Percentiles rank a stretch among this genome's conserved stretches.
phyloP scores from a whole-genome alignment of 352 stramenopile species.

The Phytophthora sansomeana region DNA sequence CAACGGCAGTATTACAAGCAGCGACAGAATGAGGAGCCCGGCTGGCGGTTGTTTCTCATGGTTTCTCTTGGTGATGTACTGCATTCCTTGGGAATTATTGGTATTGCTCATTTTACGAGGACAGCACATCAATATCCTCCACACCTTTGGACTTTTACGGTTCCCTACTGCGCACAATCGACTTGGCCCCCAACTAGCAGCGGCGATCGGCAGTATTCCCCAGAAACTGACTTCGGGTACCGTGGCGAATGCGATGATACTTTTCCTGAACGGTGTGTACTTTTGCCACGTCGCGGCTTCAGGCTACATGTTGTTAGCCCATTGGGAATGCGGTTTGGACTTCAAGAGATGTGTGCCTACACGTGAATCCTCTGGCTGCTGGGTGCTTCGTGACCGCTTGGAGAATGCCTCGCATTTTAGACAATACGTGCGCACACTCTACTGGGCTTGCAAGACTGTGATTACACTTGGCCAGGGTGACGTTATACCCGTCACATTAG shows the following conservation, averaged over 20 bases:
- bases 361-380: slow-evolving; percentile 40
- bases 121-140: slow-evolving; percentile 53
- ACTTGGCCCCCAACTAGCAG: slow-evolving; percentile 25
- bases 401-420: slow-evolving; percentile 51
- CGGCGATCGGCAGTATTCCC: slow-evolving; percentile 28
- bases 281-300: slow-evolving; percentile 61
- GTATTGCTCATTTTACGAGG: slow-evolving; percentile 19
- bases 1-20: slow-evolving; percentile 22
- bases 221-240: slow-evolving; percentile 35
- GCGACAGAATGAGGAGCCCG: slow-evolving; percentile 3
- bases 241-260: slow-evolving; percentile 44
- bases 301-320: slow-evolving; percentile 72
- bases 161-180: slow-evolving; percentile 21
- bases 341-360: slow-evolving; percentile 43
- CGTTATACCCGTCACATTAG: slow-evolving; percentile 59
- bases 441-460: slow-evolving; percentile 79
- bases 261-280: slow-evolving; percentile 62
- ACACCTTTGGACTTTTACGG: slow-evolving; percentile 47
- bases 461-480: slow-evolving; percentile 77
- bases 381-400: slow-evolving; percentile 70
- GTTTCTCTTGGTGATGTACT: slow-evolving; percentile 33
- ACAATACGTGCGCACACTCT: slow-evolving; percentile 67
- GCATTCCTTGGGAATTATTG: slow-evolving; percentile 53
- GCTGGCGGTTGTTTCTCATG: slow-evolving; percentile 21
- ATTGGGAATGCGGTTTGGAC: slow-evolving; percentile 47